Percentiles rank a stretch among this genome's conserved stretches.
phyloP scores from a whole-genome alignment of 805 yeast species.

The Candida quercuum region DNA sequence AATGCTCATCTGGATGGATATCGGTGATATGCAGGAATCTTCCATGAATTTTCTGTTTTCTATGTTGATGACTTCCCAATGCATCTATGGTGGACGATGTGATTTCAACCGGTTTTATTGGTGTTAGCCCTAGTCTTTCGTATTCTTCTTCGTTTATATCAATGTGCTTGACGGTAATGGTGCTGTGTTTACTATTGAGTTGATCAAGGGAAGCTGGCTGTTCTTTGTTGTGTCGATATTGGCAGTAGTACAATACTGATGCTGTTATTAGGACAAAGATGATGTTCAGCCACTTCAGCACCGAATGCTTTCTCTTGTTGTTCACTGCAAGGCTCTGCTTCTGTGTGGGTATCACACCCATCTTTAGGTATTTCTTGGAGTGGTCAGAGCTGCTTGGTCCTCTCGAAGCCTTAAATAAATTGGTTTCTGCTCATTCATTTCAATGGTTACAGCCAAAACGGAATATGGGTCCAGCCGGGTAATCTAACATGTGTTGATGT shows the following conservation, averaged over 20 bases:
- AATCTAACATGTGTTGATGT: too few relatives aligned
- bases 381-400: too few relatives aligned
- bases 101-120: slow-evolving; percentile 30
- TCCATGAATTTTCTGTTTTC: slow-evolving; percentile 50
- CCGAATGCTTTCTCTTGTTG: too few relatives aligned
- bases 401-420: not conserved
- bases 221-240: not conserved
- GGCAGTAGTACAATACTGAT: not conserved
- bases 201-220: not conserved
- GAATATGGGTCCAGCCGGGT: too few relatives aligned
- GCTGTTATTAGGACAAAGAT: not conserved
- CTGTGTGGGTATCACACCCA: not conserved
- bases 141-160: slow-evolving; percentile 26
- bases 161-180: slow-evolving; percentile 4
- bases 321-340: too few relatives aligned
- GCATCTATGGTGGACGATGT: slow-evolving; percentile 13
- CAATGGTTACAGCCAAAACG: too few relatives aligned
- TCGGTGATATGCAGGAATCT: slow-evolving; percentile 84
- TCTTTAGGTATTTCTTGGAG: too few relatives aligned
- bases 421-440: too few relatives aligned
- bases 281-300: not conserved
- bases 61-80: too few relatives aligned
- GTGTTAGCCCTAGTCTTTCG: slow-evolving; percentile 34
- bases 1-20: slow-evolving; percentile 76
- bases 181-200: not conserved